Base-by-base conservation (phyloP, 768 basidiomycete species). In the Mycena vitilis region DNA sequence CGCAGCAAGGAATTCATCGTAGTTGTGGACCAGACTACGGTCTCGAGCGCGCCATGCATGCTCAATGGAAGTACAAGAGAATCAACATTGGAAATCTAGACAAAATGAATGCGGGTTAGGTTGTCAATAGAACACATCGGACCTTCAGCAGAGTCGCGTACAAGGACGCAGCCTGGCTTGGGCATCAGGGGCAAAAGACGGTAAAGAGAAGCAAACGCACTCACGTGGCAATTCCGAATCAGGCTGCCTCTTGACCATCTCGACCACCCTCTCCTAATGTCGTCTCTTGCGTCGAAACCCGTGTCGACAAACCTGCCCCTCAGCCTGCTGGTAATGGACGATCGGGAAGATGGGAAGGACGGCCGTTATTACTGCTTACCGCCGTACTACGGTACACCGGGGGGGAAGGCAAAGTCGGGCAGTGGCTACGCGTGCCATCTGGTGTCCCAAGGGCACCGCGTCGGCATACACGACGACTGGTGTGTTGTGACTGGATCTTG, bases 381-480 rank as follows among this genome's bases (percentile, higher is more conserved):
- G 1, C 61, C 61, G 3, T 44, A 54, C 18, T 15, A 16, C 13
- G 61, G 51, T 5, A 42, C 44, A 4, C 51, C 51, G 2, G 2
- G 7, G 15, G 7, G 12, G 4, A 15, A 3, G 25, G 1, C 15
- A 5, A 16, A 22, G 16, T 10, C 38, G 25, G 8, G 22, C 0
- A 9, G 18, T n/a, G n/a, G 45, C 0, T 64, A 36, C 13, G 34
- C 22, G 3, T 53, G 18, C 16, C 47, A 65, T 22, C 40, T 65
- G 18, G 64, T 65, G 2, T 36, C 55, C 5, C 64, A 58, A 12
- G 64, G 64, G 1, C 64, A 53, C 25, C 5, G 2, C 0, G 64
- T 65, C 0, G 64, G 64, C 9, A 20, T 37, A 4, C 59, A 52
- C 8, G 56, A 59, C 10, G 30, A 34, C 20, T 65, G 64, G 64